Base-by-base conservation (phyloP, 768 basidiomycete genomes). In the Brasilioporus rufonigricans region DNA sequence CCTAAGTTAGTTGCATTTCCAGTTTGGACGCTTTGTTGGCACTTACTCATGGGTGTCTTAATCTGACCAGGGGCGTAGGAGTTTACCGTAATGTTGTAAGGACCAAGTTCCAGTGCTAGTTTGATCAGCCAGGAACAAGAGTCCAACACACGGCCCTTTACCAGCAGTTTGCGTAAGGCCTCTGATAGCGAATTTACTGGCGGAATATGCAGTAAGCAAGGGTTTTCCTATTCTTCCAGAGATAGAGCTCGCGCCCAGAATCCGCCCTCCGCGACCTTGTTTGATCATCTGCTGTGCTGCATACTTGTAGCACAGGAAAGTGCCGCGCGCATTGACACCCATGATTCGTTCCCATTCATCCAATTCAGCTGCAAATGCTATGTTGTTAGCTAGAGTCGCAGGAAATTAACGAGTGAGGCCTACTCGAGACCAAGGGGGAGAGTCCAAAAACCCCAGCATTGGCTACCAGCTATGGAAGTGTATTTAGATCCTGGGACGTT, bases 251-350 rank as follows among this genome's bases (percentile, higher is more conserved):
- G 61, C 56, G 2, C 85, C 79, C 21, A 85, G 75, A 54, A 87
- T 81, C n/a, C 78, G 71, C 0, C 84, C 80, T 11, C 81, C 77
- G 12, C 66, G 69, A 0, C 77, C 74, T 67, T 80, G 80, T 5
- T 64, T 52, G 16, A 84, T 75, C 86, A 86, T 87, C 60, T 80
- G 77, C 54, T 72, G 71, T 16, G 80, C 84, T 2, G 83, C 85
- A 55, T 84, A 76, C 51, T 84, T 81, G 48, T 85, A 86, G 63
- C 82, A 85, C 51, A 82, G 74, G 70, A 80, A 84, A 5, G 76
- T 68, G 33, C 83, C 84, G 41, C 78, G 75, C 53, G 77, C 71
- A 58, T 87, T 85, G 62, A 86, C 71, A 7, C 74, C 68, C 49
- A 78, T 68, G 9, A 70, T 44, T 61, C 61, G 67, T 61, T 83